Base-by-base conservation (phyloP, 2,329 filamentous ascomycete genomes). In the Annulohypoxylon truncatum region DNA sequence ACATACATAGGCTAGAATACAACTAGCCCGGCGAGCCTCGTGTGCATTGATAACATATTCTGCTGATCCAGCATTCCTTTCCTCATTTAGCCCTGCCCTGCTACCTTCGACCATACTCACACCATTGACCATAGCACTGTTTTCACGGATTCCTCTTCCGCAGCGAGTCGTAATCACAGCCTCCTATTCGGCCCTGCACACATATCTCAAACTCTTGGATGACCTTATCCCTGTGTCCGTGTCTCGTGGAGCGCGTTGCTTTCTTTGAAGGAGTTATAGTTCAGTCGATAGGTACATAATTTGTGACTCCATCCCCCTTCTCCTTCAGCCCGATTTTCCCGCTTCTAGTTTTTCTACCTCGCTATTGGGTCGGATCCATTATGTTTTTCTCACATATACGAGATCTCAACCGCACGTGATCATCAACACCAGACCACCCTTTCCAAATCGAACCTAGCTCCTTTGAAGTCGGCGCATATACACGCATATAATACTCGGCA, bases 1-100 rank as follows among this genome's bases (percentile, higher is more conserved):
- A 57, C 60, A 52, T 61, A 55, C 66, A 69, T 69, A 71, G 68
- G 38, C 68, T 71, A 69, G 68, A 69, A 58, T 57, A 15, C 44
- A 61, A 29, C 47, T 57, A 65, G 46, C 42, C 38, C 50, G 44
- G 48, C 24, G 18, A 33, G 29, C 54, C 35, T 61, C 28, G 52
- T 51, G 38, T 61, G 67, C 53, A 59, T 53, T 61, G 54, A 59
- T 61, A 59, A 24, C 56, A 22, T 53, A 59, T 40, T 26, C 51
- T 38, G 48, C 31, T 52, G 57, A 67, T 62, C 58, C 60, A 60
- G 50, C 53, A 59, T 64, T 66, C 60, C 58, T 60, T 64, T 22
- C 56, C 57, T 51, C 48, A 63, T 63, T 46, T 47, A 28, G 54
- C 51, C 15, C 54, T 60, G 54, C 51, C 15, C 54, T 60, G 40